Conservation (phyloP, 139 green algal species). For the Gonium pectorale region DNA sequence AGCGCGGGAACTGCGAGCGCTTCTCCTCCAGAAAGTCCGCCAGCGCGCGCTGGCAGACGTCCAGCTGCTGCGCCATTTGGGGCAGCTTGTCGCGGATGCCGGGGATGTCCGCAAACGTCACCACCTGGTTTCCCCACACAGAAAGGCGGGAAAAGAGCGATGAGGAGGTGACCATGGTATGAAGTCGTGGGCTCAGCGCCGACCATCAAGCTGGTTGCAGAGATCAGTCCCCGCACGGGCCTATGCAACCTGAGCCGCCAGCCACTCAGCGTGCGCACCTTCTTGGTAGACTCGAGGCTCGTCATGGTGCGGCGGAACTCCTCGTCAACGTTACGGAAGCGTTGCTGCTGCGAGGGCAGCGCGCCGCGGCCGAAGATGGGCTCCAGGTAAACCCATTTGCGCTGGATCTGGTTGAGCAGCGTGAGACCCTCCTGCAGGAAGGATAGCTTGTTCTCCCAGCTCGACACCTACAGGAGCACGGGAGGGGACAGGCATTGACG, state of each 20-base stretch:
- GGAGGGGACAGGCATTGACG: too few relatives aligned
- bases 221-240: too few relatives aligned
- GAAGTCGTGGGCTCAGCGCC: too few relatives aligned
- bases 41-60: slow-evolving; percentile 85
- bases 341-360: slow-evolving; percentile 75
- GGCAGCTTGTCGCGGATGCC: slow-evolving; percentile 69
- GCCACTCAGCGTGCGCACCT: slow-evolving; percentile 31
- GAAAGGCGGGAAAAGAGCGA: too few relatives aligned
- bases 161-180: too few relatives aligned
- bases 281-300: slow-evolving; percentile 50
- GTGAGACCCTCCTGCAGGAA: slow-evolving; percentile 71
- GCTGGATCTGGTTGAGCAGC: slow-evolving; percentile 80
- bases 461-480: slow-evolving; percentile 24
- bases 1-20: slow-evolving; percentile 74
- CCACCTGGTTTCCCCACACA: too few relatives aligned
- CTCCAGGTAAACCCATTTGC: slow-evolving; percentile 90
- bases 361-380: slow-evolving; percentile 86
- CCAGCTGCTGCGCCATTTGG: slow-evolving; percentile 80
- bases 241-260: background rate
- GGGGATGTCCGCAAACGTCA: slow-evolving; percentile 69
- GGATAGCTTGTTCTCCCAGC: slow-evolving; percentile 74
- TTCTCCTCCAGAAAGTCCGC: slow-evolving; percentile 88
- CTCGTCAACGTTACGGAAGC: slow-evolving; percentile 84
- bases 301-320: slow-evolving; percentile 80
- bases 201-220: too few relatives aligned